These are phyloP conservation scores for Tothia fuscella DNA, from an alignment of 2,329 filamentous ascomycete genomes.

Conservation along the genomic window DNA sequence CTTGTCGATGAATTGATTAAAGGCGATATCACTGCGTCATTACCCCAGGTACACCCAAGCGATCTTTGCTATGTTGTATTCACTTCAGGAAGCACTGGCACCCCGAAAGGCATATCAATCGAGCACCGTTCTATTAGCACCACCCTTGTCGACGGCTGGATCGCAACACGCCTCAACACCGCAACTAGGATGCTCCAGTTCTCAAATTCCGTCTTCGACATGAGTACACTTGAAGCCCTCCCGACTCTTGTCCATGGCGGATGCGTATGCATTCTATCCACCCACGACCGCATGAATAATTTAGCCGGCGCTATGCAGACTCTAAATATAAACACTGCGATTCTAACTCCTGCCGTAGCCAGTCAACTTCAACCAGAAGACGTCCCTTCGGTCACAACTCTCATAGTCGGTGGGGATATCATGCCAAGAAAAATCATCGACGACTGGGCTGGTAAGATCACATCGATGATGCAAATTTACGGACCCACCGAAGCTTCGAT, in stretches of 20 bases:
- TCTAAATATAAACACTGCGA: slow-evolving; percentile 29
- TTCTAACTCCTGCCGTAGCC: slow-evolving; percentile 32
- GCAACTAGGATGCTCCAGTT: slow-evolving; percentile 45
- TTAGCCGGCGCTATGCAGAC: slow-evolving; percentile 29
- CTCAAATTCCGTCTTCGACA: slow-evolving; percentile 34
- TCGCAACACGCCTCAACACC: slow-evolving; percentile 36
- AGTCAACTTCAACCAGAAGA: slow-evolving; percentile 20
- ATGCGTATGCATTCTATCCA: slow-evolving; percentile 36
- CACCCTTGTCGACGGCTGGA: slow-evolving; percentile 48
- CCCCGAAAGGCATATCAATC: slow-evolving; percentile 75
- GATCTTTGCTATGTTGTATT: slow-evolving; percentile 38
- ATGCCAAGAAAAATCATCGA: slow-evolving; percentile 23
- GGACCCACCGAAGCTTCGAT: too few relatives aligned
- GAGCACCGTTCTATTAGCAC: slow-evolving; percentile 72
- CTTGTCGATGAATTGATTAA: too few relatives aligned
- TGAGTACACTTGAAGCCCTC: slow-evolving; percentile 34
- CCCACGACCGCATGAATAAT: slow-evolving; percentile 34
- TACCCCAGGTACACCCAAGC: background rate
- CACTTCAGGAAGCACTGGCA: slow-evolving; percentile 80
- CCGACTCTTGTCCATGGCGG: slow-evolving; percentile 35
- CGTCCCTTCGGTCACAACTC: slow-evolving; percentile 18
- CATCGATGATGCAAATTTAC: too few relatives aligned
- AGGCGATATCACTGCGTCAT: too few relatives aligned
- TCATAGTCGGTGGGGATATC: slow-evolving; percentile 23
- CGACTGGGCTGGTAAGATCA: slow-evolving; percentile 24